A percentile compares a stretch with the other conserved stretches of the same genome.
phyloP scores from a whole-genome alignment of 805 yeast genomes.

The Henningerozyma blattae region DNA sequence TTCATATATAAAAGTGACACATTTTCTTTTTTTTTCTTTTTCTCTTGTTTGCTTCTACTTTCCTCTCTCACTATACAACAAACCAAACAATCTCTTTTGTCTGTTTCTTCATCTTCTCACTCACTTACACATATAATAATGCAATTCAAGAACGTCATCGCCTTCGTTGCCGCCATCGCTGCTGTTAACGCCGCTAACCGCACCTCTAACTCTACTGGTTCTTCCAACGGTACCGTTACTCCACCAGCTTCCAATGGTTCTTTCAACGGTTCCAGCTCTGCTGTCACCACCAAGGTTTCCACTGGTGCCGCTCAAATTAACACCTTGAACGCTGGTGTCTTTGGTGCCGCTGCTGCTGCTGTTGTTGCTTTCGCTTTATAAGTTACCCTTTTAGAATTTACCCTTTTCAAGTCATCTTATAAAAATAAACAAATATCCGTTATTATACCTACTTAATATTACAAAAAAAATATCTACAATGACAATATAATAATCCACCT shows the following conservation, averaged over 20 bases:
- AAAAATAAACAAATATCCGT: too few species aligned
- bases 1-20: neutral
- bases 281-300: constrained; percentile 27
- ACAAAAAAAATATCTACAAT: too few species aligned
- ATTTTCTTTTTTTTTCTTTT: neutral
- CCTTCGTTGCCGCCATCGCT: constrained; percentile 59
- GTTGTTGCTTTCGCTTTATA: constrained; percentile 49
- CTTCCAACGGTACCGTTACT: constrained; percentile 31
- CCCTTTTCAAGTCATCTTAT: neutral
- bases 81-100: too few species aligned
- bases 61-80: too few species aligned
- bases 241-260: too few species aligned
- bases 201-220: constrained; percentile 31
- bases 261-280: too few species aligned
- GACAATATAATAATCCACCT: neutral
- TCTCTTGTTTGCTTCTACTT: neutral
- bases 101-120: constrained; percentile 6
- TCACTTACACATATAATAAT: too few species aligned
- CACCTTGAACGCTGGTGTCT: constrained; percentile 58
- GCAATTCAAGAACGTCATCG: constrained; percentile 62
- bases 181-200: constrained; percentile 54
- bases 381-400: constrained; percentile 6
- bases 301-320: constrained; percentile 41
- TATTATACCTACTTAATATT: too few species aligned
- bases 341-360: constrained; percentile 80